Percentiles rank a stretch among this genome's conserved stretches.
Evolutionary conservation across 192 early-diverging fungal genomes (phyloP).

Genomic region (Backusella parvicylindrica): DNA sequence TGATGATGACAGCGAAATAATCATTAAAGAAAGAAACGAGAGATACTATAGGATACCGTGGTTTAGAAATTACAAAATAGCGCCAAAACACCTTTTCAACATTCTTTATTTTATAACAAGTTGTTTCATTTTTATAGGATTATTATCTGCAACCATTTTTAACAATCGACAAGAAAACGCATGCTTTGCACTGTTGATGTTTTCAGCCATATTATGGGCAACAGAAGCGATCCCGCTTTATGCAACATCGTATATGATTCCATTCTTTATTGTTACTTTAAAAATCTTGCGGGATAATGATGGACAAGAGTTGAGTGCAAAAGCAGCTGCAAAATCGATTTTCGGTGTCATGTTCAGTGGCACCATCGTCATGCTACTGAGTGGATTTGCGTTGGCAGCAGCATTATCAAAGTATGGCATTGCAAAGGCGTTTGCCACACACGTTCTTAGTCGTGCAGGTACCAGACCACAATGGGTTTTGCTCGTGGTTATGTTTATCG

Average conservation of each 20-base stretch:
- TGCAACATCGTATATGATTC: slow-evolving; percentile 65
- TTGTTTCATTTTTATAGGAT: neutral
- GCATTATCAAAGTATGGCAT: slow-evolving; percentile 72
- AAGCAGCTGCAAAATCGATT: slow-evolving; percentile 55
- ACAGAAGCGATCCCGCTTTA: slow-evolving; percentile 73
- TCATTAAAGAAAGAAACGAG: neutral
- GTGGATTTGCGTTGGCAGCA: slow-evolving; percentile 69
- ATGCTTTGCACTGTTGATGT: slow-evolving; percentile 84
- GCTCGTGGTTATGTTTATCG: slow-evolving; percentile 72
- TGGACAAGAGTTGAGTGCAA: slow-evolving; percentile 38
- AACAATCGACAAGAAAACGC: slow-evolving; percentile 66
- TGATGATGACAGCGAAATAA: neutral
- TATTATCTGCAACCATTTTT: slow-evolving; percentile 49
- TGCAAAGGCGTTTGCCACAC: slow-evolving; percentile 60
- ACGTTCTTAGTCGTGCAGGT: slow-evolving; percentile 64
- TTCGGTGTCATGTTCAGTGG: slow-evolving; percentile 72
- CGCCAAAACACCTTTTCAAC: neutral
- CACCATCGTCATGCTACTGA: slow-evolving; percentile 70
- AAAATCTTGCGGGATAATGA: slow-evolving; percentile 55
- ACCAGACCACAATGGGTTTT: slow-evolving; percentile 61
- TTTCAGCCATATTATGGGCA: slow-evolving; percentile 81
- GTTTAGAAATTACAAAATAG: neutral
- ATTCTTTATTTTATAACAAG: neutral
- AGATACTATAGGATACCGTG: neutral
- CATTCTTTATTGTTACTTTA: slow-evolving; percentile 58